These are phyloP conservation scores for Micractinium conductrix DNA, from an alignment of 139 green algal species.

Conservation along the genomic window DNA sequence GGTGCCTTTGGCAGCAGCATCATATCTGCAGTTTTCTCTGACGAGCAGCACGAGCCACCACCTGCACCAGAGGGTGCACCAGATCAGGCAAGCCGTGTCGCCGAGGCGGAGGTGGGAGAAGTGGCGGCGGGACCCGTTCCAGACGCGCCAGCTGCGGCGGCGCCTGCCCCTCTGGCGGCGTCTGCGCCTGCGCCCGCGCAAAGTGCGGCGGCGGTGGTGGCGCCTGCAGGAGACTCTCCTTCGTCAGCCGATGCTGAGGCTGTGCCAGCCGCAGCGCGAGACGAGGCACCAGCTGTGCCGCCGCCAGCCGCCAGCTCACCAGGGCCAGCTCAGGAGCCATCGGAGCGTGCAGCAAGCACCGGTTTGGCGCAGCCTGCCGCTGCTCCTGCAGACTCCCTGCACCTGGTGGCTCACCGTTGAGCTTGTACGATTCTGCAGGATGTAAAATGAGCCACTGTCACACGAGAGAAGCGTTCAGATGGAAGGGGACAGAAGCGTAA, in stretches of 20 bases:
- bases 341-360: background rate
- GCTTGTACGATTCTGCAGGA: background rate
- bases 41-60: background rate
- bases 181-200: background rate
- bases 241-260: background rate
- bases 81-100: no score
- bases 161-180: background rate
- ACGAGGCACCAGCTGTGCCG: background rate
- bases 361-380: background rate
- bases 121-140: background rate
- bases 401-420: constrained; percentile 12
- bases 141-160: background rate
- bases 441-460: no score
- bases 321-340: background rate
- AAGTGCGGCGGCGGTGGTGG: background rate
- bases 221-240: background rate
- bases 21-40: no score
- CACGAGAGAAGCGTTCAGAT: no score
- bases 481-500: no score
- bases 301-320: background rate
- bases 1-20: no score
- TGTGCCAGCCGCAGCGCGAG: background rate
- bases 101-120: background rate
- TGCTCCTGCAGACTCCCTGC: background rate
- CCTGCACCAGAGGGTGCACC: background rate